Conservation (phyloP, 2,329 filamentous ascomycete genomes). For the Chaetoscypha palmicola region DNA sequence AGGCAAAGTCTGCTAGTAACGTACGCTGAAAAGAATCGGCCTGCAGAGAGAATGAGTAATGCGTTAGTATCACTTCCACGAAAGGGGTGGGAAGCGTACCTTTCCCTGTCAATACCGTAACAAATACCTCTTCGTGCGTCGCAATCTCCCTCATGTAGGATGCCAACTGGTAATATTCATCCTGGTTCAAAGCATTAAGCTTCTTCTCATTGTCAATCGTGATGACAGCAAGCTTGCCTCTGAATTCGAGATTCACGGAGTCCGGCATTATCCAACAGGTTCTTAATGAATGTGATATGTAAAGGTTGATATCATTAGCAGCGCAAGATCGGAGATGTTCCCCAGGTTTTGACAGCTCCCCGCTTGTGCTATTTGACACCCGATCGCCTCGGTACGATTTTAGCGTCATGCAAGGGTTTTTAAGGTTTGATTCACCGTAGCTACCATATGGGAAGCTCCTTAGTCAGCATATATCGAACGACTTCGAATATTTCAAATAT, state of each 20-base stretch:
- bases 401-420: background rate
- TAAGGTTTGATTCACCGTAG: too few species aligned
- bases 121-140: conserved; percentile 67
- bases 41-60: conserved; percentile 12
- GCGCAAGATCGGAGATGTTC: too few species aligned
- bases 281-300: too few species aligned
- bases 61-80: background rate
- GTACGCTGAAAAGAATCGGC: conserved; percentile 80
- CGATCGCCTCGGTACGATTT: background rate
- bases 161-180: conserved; percentile 72
- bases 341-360: too few species aligned
- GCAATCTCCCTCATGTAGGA: conserved; percentile 71
- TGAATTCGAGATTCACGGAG: conserved; percentile 45
- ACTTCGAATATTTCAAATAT: background rate
- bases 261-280: conserved; percentile 22
- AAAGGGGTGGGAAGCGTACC: conserved; percentile 38
- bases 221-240: conserved; percentile 69
- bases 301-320: too few species aligned
- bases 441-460: background rate
- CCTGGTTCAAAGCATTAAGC: conserved; percentile 71
- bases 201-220: conserved; percentile 81
- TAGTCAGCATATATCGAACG: background rate
- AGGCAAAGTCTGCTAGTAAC: too few species aligned
- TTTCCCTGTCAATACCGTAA: conserved; percentile 78
- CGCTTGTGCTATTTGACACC: background rate